Conservation (phyloP, 768 basidiomycete genomes). For the Udeniomyces megalosporus region DNA sequence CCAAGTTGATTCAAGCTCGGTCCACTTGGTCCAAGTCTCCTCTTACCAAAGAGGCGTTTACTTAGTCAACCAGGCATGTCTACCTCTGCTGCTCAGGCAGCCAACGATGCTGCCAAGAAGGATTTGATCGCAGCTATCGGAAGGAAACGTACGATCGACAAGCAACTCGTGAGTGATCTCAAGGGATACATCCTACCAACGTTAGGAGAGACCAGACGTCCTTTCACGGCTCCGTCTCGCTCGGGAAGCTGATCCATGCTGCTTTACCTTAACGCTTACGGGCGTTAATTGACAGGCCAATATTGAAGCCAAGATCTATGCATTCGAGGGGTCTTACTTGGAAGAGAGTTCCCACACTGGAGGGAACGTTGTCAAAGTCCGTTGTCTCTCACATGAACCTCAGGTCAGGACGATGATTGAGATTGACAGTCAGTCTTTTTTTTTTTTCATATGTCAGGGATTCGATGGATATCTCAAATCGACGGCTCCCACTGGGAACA, state of each 20-base stretch:
- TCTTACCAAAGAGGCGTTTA: too few relatives aligned
- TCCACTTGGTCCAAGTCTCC: too few relatives aligned
- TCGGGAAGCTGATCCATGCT: background rate
- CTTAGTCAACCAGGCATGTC: too few relatives aligned
- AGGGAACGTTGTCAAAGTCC: slow-evolving; percentile 34
- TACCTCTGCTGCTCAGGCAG: background rate
- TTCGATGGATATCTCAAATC: slow-evolving; percentile 14
- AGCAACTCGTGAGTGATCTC: background rate
- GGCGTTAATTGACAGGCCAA: slow-evolving; percentile 29
- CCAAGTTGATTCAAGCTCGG: too few relatives aligned
- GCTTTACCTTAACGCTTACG: slow-evolving; percentile 12
- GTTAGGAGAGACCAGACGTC: too few relatives aligned
- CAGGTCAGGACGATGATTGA: too few relatives aligned
- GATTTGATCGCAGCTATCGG: background rate
- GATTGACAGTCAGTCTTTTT: too few relatives aligned
- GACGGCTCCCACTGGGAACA: background rate
- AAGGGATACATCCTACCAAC: too few relatives aligned
- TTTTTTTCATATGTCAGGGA: background rate
- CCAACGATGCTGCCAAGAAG: background rate
- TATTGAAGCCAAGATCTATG: slow-evolving; percentile 31
- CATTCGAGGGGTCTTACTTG: slow-evolving; percentile 33
- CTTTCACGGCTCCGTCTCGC: too few relatives aligned
- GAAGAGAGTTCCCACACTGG: slow-evolving; percentile 28
- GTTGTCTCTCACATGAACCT: too few relatives aligned
- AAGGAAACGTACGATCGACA: slow-evolving; percentile 8